Evolutionary conservation across 2,329 filamentous ascomycete genomes (phyloP), one percentile per base, ranked within the genome.

Genomic region (Emericellopsis atlantica): DNA sequence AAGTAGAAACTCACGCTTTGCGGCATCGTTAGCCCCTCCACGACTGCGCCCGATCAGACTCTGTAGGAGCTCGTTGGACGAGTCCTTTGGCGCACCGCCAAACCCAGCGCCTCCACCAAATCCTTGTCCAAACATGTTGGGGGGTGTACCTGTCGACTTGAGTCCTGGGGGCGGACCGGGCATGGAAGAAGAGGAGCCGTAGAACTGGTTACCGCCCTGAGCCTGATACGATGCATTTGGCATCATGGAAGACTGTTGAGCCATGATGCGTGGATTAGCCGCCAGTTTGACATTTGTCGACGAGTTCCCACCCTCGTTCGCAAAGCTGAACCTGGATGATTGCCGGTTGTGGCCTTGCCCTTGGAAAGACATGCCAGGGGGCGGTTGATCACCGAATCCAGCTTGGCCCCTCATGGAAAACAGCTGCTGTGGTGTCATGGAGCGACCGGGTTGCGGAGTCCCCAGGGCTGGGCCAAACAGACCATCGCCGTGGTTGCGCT

Each of bases 1-100:
- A 79, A 89, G 84, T 74, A 87, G 82, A 74, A 84, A 95, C 88
- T 95, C 88, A 95, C 88, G 88, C 87, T 95, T 95, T 79, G 80
- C 81, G 65, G 80, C 75, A 69, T 94, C 88, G 66, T 84, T 81
- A 61, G 74, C 72, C 59, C 74, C 74, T 54, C 74, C 71, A 56
- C 74, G 74, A 55, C 78, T 76, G 56, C 76, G 75, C 55, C 88
- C 79, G 56, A 93, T 74, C 55, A 95, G 70, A 59, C 86, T 84
- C 60, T 88, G 84, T 65, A 94, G 76, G 58, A 92, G 69, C 43
- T 66, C 62, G 46, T 55, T 64, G 49, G 80, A 69, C 45, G 67
- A 64, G 46, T 93, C 89, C 62, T 92, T 88, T 45, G 80, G 78
- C 45, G 71, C 64, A 45, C 68, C 71, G 45, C 74, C 72, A 51